Conservation (phyloP, 2,329 filamentous ascomycete genomes). For the Phyllachora maydis region DNA sequence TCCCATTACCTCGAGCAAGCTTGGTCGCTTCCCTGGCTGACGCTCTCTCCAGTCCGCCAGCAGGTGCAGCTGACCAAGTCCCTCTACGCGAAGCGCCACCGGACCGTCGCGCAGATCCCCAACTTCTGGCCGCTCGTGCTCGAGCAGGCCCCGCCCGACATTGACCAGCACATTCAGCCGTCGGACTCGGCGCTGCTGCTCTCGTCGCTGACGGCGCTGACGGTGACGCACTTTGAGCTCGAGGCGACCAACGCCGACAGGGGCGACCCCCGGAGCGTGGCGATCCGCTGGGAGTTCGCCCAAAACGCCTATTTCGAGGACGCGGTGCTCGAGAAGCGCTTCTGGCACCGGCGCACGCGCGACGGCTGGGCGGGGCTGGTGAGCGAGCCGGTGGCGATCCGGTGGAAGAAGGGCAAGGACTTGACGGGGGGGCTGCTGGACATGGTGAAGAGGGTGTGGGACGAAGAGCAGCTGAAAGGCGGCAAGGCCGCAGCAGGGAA, state of each 20-base stretch:
- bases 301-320: constrained; percentile 72
- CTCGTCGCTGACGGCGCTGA: constrained; percentile 43
- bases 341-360: constrained; percentile 57
- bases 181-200: constrained; percentile 57
- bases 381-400: constrained; percentile 71
- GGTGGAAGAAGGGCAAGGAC: constrained; percentile 76
- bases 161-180: constrained; percentile 76
- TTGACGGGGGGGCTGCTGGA: constrained; percentile 62
- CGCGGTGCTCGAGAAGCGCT: constrained; percentile 68
- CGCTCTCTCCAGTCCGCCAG: constrained; percentile 37
- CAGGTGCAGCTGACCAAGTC: constrained; percentile 46
- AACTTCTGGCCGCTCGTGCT: constrained; percentile 94
- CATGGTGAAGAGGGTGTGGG: constrained; percentile 47
- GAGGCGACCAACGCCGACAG: constrained; percentile 27
- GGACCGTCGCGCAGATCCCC: constrained; percentile 49
- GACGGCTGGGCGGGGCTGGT: constrained; percentile 59
- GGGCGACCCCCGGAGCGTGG: constrained; percentile 68
- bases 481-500: constrained; percentile 9
- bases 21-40: constrained; percentile 3
- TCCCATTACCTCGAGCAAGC: too few species aligned
- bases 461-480: constrained; percentile 29
- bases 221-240: constrained; percentile 66
- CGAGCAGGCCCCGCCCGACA: constrained; percentile 65
- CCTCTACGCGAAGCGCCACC: constrained; percentile 58
- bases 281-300: constrained; percentile 57